Evolutionary conservation across 2,329 filamentous ascomycete genomes (phyloP).

Genomic region (Fusarium luffae): DNA sequence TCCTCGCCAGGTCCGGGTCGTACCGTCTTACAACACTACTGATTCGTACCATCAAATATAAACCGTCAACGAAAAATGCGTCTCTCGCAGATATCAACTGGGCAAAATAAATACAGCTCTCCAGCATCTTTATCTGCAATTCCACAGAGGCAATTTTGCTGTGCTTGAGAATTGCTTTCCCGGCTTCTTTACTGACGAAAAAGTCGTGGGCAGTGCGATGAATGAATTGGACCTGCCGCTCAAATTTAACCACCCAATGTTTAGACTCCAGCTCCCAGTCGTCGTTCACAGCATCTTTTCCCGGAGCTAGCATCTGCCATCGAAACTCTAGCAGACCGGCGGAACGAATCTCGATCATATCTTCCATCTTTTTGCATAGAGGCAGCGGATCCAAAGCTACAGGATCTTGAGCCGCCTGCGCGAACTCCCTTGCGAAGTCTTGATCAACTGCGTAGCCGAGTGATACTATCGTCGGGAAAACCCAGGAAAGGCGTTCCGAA

Average conservation of each 20-base stretch:
- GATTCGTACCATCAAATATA: too few species aligned
- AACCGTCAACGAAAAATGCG: too few species aligned
- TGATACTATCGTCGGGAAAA: accelerated
- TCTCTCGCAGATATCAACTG: too few species aligned
- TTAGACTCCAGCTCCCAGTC: too few species aligned
- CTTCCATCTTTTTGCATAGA: accelerated
- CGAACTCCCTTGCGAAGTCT: too few species aligned
- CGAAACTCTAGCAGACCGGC: too few species aligned
- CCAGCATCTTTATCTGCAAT: too few species aligned
- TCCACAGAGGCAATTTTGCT: accelerated
- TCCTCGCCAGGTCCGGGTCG: accelerated
- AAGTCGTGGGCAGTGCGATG: conserved; percentile 9
- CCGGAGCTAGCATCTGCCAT: too few species aligned
- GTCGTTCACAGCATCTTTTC: too few species aligned
- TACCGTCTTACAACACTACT: too few species aligned
- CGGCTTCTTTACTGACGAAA: not conserved
- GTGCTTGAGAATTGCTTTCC: not conserved
- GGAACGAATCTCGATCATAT: too few species aligned
- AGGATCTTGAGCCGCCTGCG: accelerated
- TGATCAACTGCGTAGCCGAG: accelerated
- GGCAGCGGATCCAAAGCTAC: accelerated
- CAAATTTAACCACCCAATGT: accelerated
- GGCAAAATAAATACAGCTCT: accelerated
- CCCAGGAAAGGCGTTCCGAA: too few species aligned
- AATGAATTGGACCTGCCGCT: accelerated